Base-by-base conservation (phyloP, 306 rosid species). In the Corylus avellana region DNA sequence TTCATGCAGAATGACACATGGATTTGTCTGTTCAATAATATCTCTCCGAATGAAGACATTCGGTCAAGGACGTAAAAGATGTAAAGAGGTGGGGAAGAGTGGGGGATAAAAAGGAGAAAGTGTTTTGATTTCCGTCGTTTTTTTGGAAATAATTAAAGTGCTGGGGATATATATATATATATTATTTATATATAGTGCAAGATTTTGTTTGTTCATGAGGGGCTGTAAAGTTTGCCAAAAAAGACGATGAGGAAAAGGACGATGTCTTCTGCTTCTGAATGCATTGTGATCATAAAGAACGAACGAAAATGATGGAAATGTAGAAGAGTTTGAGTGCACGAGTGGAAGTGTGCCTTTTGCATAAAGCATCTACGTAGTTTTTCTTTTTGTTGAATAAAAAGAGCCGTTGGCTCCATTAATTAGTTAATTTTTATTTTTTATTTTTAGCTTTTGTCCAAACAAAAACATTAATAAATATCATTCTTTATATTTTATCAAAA, bases 41-140 rank as follows among this genome's bases (percentile, higher is more conserved):
- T 51, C 62, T 62, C 12, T 11, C 75, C 75, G 72, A 81, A 54
- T 68, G 13, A 66, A 70, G 74, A 74, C 83, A 74, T 77, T 74
- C 74, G 42, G 70, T 59, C 75, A 76, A 85, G 67, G 79, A 44
- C 44, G 51, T 11, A 72, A 81, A 77, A 58, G 17, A 80, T n/a
- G 73, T 68, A 79, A 76, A 53, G 49, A 78, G 80, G 54, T 67
- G 79, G 81, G 67, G 81, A 83, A 81, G 63, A 82, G 71, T 67
- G 70, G 27, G 79, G 79, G 75, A 75, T 72, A 75, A 77, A 83
- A 89, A 82, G 90, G 63, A 70, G 71, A 58, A 63, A 49, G 79
- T 80, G 78, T 76, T 81, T 75, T 75, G 13, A 83, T 62, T 84
- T 82, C 84, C 63, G 81, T 75, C 78, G 75, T 77, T 80, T 79